A percentile compares a stretch with the other conserved stretches of the same genome.
Conservation (phyloP, 1,139 yeast genomes). For the Insectozyma bohioensis region DNA sequence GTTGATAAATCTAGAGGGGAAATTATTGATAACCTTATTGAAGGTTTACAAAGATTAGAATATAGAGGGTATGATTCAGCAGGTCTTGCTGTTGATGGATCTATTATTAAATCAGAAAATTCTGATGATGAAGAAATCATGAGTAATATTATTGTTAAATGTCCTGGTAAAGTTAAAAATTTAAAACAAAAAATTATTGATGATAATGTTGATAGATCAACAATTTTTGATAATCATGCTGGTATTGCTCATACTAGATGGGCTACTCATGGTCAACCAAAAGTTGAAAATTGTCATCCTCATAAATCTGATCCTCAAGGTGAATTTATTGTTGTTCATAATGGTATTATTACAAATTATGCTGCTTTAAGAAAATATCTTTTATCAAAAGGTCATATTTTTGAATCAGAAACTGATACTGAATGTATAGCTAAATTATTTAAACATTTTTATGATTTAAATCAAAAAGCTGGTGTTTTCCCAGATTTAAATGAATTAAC, state of each 20-base stretch:
- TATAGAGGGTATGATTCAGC: slow-evolving; percentile 98
- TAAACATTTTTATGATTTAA: slow-evolving; percentile 85
- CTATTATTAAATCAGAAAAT: slow-evolving; percentile 51
- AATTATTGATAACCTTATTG: slow-evolving; percentile 82
- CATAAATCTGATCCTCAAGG: slow-evolving; percentile 82
- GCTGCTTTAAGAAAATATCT: slow-evolving; percentile 85
- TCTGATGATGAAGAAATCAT: slow-evolving; percentile 14
- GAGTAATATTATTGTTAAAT: slow-evolving; percentile 58
- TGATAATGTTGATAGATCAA: slow-evolving; percentile 55
- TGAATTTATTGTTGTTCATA: slow-evolving; percentile 92
- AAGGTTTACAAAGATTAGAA: slow-evolving; percentile 90
- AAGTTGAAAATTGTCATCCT: slow-evolving; percentile 87
- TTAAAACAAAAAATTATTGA: slow-evolving; percentile 68
- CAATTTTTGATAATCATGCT: slow-evolving; percentile 77
- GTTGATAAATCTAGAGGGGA: slow-evolving; percentile 93
- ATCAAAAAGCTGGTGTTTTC: slow-evolving; percentile 51
- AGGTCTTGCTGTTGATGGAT: slow-evolving; percentile 95
- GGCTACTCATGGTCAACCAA: slow-evolving; percentile 99
- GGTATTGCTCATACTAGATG: slow-evolving; percentile 99
- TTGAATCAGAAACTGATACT: slow-evolving; percentile 95
- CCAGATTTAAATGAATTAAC: slow-evolving; percentile 86
- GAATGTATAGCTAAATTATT: slow-evolving; percentile 96
- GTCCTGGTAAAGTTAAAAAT: slow-evolving; percentile 88
- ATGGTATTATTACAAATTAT: slow-evolving; percentile 97
- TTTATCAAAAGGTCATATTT: slow-evolving; percentile 72